Conservation (phyloP, 192 early-diverging fungal species). For the Lunasporangiospora selenospora region DNA sequence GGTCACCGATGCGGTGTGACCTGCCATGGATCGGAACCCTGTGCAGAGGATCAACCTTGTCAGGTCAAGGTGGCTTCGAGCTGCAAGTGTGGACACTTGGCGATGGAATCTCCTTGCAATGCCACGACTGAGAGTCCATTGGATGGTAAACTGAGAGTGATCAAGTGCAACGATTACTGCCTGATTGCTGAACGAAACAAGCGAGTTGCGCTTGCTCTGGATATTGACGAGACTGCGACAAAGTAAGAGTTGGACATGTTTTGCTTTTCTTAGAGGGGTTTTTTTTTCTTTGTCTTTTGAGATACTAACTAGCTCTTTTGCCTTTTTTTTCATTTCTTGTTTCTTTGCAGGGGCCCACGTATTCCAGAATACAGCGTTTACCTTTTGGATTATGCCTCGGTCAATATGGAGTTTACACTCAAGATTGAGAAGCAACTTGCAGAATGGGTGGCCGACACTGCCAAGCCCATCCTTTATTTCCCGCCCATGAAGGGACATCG, state of each 20-base stretch:
- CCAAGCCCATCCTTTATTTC: conserved; percentile 64
- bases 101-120: conserved; percentile 69
- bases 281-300: neutral
- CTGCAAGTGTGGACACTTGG: conserved; percentile 82
- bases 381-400: conserved; percentile 71
- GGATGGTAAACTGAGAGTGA: conserved; percentile 43
- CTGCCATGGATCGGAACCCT: conserved; percentile 82
- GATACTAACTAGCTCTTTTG: neutral
- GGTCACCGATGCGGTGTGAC: conserved; percentile 77
- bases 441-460: conserved; percentile 69
- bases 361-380: conserved; percentile 61
- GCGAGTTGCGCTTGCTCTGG: conserved; percentile 79
- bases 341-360: conserved; percentile 10
- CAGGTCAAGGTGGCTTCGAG: conserved; percentile 56
- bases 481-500: conserved; percentile 67
- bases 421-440: conserved; percentile 70
- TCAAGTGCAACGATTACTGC: conserved; percentile 87
- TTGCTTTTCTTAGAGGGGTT: neutral
- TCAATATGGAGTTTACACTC: conserved; percentile 69
- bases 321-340: neutral
- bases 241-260: conserved; percentile 13
- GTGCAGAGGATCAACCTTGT: conserved; percentile 81
- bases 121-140: conserved; percentile 57
- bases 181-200: conserved; percentile 80
- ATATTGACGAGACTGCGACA: conserved; percentile 54